Base-by-base conservation (phyloP, 1,139 yeast genomes). In the Kurtzmaniella quercitrusa region DNA sequence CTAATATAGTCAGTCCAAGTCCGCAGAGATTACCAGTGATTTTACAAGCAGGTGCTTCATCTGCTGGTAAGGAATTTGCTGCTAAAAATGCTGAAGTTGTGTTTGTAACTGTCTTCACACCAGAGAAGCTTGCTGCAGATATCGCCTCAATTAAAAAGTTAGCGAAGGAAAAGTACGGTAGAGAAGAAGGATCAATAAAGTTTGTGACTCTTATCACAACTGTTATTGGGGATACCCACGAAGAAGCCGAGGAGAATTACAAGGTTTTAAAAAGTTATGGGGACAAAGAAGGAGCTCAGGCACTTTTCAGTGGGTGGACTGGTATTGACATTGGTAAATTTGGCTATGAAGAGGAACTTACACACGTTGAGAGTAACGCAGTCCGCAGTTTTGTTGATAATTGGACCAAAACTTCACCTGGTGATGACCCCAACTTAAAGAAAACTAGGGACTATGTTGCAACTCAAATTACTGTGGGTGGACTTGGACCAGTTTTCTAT, bases 11-110 rank as follows among this genome's bases (percentile, higher is more conserved):
- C 10, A 68, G 65, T 41, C 77, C 77, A 18, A 64, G 74, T 11
- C 70, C 69, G 12, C 76, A 70, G 47, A 65, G 75, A 55, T 54
- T 72, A 17, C 77, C 77, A 2, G 66, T 71, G 16, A 60, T 73
- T 42, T 61, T 73, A 39, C 79, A 73, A 52, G 79, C 79, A 1
- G 79, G 79, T 29, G 63, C 76, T 12, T 72, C 77, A 2, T 58
- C 64, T 34, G 65, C 66, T 33, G 79, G 79, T 25, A 61, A 60
- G 41, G 64, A 64, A 4, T 62, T 69, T 50, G 78, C 76, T 34
- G 77, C 79, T 18, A 66, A 65, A 48, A 67, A 70, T 52, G 77
- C 73, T 8, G 78, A 73, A 49, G 60, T 65, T 10, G 70, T 71
- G 25, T 73, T 73, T 52, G 56, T 71, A 19, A 61, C 65, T 14